Evolutionary conservation across 345 rosid species (phyloP), one percentile per base, ranked within the genome.

Genomic region (Arabidopsis suecica): DNA sequence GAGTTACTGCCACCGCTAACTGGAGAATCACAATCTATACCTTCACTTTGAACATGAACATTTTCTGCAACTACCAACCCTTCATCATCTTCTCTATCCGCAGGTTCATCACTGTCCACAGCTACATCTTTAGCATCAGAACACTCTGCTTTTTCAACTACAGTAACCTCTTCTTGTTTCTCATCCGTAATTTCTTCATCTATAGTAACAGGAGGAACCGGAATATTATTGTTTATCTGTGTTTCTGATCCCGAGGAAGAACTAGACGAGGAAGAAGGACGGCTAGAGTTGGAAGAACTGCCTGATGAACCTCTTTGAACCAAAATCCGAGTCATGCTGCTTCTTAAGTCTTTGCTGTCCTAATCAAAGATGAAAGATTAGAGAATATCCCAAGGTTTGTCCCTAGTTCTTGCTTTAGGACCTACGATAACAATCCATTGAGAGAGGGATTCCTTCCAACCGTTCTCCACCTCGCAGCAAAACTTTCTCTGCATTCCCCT

Each of bases 401-500:
- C 88, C 7, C 97, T 91, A 0, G 95, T 83, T 80, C 97, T 88
- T 81, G 95, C 98, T 88, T 88, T 91, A 55, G 98, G 93, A 3
- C 82, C 83, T 18, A 90, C 87, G 75, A 89, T 37, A 40, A 90
- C 95, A 74, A 89, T 88, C 65, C 97, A 95, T 76, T 84, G 82
- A 89, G 84, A 80, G 86, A 88, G 91, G 83, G 95, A 85, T 81
- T 89, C 86, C 83, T 94, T 91, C 88, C 91, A 87, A 86, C 91
- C 88, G 83, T 78, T 88, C 81, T 81, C 86, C 85, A 87, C 87
- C 84, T 81, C 82, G 78, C 83, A 65, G 80, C 84, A 68, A 85
- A 87, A 84, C 84, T 57, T 83, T 87, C 86, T 91, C 93, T 88
- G 99, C 96, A 95, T 95, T 88, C 99, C 99, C 97, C 99, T 91